phyloP scores from a whole-genome alignment of 768 basidiomycete genomes.

The Hypsizygus marmoreus region DNA sequence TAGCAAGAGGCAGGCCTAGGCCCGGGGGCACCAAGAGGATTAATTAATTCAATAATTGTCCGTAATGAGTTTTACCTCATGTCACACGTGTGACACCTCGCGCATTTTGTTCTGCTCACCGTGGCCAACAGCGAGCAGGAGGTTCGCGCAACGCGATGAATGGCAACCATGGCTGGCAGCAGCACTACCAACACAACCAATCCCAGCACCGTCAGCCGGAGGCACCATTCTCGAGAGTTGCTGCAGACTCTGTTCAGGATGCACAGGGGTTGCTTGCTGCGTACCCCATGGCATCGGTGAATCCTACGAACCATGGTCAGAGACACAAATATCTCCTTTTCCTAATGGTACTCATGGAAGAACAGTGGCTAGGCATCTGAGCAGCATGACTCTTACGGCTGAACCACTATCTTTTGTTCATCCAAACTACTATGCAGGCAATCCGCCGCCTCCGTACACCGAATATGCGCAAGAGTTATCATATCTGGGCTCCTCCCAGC shows the following conservation, averaged over 20 bases:
- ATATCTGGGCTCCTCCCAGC: slow-evolving; percentile 53
- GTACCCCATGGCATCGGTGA: slow-evolving; percentile 77
- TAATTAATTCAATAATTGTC: neutral
- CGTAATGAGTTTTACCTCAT: no score
- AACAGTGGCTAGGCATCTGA: slow-evolving; percentile 68
- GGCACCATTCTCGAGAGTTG: slow-evolving; percentile 20
- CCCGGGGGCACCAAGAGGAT: no score
- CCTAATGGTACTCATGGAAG: slow-evolving; percentile 5
- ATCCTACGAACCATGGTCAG: slow-evolving; percentile 75
- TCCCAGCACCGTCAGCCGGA: slow-evolving; percentile 18
- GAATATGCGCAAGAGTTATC: slow-evolving; percentile 67
- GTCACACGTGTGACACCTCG: slow-evolving; percentile 13
- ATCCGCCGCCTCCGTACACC: slow-evolving; percentile 58
- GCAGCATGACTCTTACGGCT: slow-evolving; percentile 56
- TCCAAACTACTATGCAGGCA: slow-evolving; percentile 52
- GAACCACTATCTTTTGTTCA: slow-evolving; percentile 67
- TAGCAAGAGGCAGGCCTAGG: no score
- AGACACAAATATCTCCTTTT: slow-evolving; percentile 1
- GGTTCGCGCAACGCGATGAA: slow-evolving; percentile 29
- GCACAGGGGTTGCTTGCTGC: slow-evolving; percentile 65
- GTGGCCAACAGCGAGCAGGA: slow-evolving; percentile 5
- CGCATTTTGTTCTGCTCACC: slow-evolving; percentile 11
- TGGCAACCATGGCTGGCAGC: slow-evolving; percentile 35
- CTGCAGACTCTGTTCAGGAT: slow-evolving; percentile 60
- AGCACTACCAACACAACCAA: slow-evolving; percentile 17